These are phyloP conservation scores for Arabis alpina DNA, from an alignment of 345 rosid genomes.

Conservation along the genomic window DNA sequence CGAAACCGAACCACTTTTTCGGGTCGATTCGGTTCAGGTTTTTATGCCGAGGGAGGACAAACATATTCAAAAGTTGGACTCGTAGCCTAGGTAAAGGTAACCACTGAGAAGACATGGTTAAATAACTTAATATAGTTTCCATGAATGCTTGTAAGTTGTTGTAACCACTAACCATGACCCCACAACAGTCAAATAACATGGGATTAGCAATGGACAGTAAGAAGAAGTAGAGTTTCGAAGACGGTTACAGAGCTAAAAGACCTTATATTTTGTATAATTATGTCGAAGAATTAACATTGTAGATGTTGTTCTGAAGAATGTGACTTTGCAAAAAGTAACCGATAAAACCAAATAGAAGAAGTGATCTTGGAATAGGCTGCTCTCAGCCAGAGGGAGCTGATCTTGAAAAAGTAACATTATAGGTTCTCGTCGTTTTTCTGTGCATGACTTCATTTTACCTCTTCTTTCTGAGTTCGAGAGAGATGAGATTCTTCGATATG, in stretches of 20 bases:
- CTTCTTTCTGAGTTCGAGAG: slow-evolving; percentile 54
- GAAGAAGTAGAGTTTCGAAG: not conserved
- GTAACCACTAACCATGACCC: too few species aligned
- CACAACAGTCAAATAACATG: not conserved
- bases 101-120: slow-evolving; percentile 11
- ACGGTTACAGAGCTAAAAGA: slow-evolving; percentile 18
- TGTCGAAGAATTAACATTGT: slow-evolving; percentile 19
- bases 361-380: slow-evolving; percentile 12
- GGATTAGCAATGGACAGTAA: not conserved
- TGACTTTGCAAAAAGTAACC: slow-evolving; percentile 17
- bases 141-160: not conserved
- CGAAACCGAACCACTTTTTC: too few species aligned
- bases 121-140: not conserved
- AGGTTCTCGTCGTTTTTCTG: not conserved
- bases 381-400: not conserved
- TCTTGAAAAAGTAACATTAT: too few species aligned
- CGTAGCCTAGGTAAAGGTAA: too few species aligned
- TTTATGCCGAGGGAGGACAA: too few species aligned
- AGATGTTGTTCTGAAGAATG: slow-evolving; percentile 22
- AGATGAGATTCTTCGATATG: slow-evolving; percentile 65
- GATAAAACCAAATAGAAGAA: not conserved
- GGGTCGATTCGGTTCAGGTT: too few species aligned
- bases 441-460: slow-evolving; percentile 45
- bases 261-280: slow-evolving; percentile 25
- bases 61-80: too few species aligned